Percentiles rank a stretch among this genome's conserved stretches.
These are phyloP conservation scores for Jamesozyma rosinii DNA, from an alignment of 805 yeast genomes.

Conservation along the genomic window DNA sequence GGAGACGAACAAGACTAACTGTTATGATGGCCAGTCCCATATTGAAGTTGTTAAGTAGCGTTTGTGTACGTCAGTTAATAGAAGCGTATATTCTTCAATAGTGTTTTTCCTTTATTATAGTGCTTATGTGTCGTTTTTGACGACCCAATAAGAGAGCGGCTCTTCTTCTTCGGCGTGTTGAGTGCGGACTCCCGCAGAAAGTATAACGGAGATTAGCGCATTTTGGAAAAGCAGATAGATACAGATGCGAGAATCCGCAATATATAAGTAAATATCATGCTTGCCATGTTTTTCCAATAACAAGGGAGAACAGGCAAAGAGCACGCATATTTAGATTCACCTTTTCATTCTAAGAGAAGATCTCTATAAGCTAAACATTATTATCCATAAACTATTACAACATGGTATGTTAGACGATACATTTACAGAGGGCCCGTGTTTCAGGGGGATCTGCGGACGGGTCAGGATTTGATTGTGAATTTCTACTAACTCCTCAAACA, in stretches of 20 bases:
- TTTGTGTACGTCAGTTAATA: too few relatives aligned
- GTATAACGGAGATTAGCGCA: constrained; percentile 6
- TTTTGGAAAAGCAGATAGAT: background rate
- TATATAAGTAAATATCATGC: too few relatives aligned
- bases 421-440: too few relatives aligned
- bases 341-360: background rate
- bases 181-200: background rate
- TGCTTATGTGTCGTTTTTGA: constrained; percentile 2
- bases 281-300: too few relatives aligned
- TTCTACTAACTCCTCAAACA: background rate
- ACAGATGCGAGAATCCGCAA: background rate
- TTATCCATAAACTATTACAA: background rate
- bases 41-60: too few relatives aligned
- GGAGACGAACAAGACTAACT: too few relatives aligned
- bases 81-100: too few relatives aligned
- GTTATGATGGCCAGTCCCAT: too few relatives aligned
- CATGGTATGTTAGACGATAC: constrained; percentile 1
- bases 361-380: background rate
- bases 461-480: background rate
- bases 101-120: too few relatives aligned
- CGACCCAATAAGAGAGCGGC: constrained; percentile 4
- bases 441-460: background rate
- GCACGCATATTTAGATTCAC: too few relatives aligned
- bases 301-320: too few relatives aligned
- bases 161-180: background rate